Conservation (phyloP, 768 basidiomycete species). For the Boletus subparvulus region DNA sequence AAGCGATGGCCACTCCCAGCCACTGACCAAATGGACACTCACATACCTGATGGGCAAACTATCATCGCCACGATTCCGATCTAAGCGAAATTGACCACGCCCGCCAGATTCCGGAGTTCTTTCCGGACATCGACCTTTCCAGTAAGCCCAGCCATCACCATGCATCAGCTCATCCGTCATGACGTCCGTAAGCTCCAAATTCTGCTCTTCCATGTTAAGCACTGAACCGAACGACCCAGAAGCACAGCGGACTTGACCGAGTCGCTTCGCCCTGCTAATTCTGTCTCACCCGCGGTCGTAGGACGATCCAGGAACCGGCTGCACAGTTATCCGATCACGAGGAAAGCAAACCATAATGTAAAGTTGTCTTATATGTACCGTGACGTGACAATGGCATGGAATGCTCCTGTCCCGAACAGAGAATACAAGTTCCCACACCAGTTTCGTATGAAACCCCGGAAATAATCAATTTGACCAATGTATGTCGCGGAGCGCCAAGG, state of each 20-base stretch:
- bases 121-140: conserved; percentile 4
- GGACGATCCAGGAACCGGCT: conserved; percentile 32
- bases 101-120: conserved; percentile 12
- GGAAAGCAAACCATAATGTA: conserved; percentile 22
- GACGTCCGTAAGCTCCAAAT: not conserved
- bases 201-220: not conserved
- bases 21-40: conserved; percentile 1
- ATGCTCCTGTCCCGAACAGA: conserved; percentile 4
- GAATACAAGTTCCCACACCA: conserved; percentile 4
- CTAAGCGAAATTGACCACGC: conserved; percentile 31
- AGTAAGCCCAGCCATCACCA: not conserved
- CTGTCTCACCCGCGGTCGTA: conserved; percentile 26
- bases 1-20: not conserved
- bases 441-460: conserved; percentile 8
- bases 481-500: not conserved
- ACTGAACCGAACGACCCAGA: not conserved
- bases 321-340: conserved; percentile 21
- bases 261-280: conserved; percentile 1
- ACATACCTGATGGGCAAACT: conserved; percentile 13
- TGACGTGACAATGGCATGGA: conserved; percentile 21
- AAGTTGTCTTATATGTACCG: conserved; percentile 19
- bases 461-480: not conserved
- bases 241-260: not conserved
- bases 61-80: conserved; percentile 29
- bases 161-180: not conserved